These are phyloP conservation scores for Infundibulicybe gibba DNA, from an alignment of 768 basidiomycete genomes.

Conservation along the genomic window DNA sequence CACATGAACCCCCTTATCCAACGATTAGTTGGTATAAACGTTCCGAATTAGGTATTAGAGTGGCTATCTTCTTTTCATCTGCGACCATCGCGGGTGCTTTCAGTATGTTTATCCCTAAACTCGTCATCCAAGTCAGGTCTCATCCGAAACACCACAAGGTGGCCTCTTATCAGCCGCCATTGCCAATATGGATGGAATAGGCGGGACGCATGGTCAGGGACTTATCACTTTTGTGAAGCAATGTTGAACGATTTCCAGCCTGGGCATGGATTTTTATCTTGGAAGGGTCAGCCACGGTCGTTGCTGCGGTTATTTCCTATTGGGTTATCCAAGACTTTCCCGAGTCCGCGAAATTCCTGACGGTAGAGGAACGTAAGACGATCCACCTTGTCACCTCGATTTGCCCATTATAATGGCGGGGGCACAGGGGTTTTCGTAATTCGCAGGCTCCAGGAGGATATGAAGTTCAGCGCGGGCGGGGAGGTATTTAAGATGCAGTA, in stretches of 20 bases:
- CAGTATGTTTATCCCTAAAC: conserved; percentile 43
- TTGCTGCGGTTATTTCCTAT: conserved; percentile 56
- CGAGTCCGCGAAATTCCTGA: conserved; percentile 68
- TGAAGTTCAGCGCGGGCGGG: conserved; percentile 63
- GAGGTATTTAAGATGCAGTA: conserved; percentile 51
- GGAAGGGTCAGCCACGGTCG: conserved; percentile 66
- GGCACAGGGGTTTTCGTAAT: conserved; percentile 56
- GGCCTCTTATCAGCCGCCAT: conserved; percentile 66
- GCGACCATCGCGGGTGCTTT: conserved; percentile 79
- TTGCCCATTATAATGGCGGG: too few species aligned
- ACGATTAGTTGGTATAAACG: conserved; percentile 82
- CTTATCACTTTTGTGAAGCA: conserved; percentile 40
- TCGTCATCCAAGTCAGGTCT: not conserved
- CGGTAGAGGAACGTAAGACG: conserved; percentile 55
- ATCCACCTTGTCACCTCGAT: too few species aligned
- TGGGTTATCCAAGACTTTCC: conserved; percentile 81
- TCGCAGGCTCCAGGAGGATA: conserved; percentile 60
- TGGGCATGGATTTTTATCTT: conserved; percentile 77
- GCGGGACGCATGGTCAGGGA: conserved; percentile 52
- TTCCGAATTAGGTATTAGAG: conserved; percentile 66
- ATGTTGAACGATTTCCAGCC: conserved; percentile 23
- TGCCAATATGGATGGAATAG: conserved; percentile 67
- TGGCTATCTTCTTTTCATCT: conserved; percentile 77
- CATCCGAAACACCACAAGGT: conserved; percentile 35
- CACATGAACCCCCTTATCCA: too few species aligned